Evolutionary conservation across 2,329 filamentous ascomycete species (phyloP).

Genomic region (Aspergillus tanneri): DNA sequence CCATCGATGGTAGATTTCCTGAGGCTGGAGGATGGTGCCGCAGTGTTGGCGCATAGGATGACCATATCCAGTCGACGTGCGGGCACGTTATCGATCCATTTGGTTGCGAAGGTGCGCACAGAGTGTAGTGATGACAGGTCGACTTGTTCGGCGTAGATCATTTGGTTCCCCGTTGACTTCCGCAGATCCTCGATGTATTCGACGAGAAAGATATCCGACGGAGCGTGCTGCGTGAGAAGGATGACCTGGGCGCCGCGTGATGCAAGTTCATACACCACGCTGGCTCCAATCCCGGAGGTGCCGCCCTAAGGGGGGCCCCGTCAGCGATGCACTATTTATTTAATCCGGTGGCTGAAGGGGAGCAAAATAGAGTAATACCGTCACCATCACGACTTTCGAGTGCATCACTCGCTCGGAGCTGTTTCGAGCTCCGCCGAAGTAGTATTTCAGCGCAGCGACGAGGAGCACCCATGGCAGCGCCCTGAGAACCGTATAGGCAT

Average conservation of each 20-base stretch:
- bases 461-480: slow-evolving; percentile 52
- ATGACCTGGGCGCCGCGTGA: slow-evolving; percentile 83
- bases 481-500: slow-evolving; percentile 54
- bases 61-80: slow-evolving; percentile 87
- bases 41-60: slow-evolving; percentile 77
- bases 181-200: slow-evolving; percentile 92
- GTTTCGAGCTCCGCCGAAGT: slow-evolving; percentile 73
- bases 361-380: slow-evolving; percentile 51
- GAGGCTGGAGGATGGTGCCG: slow-evolving; percentile 56
- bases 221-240: slow-evolving; percentile 78
- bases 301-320: slow-evolving; percentile 60
- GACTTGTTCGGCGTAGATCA: slow-evolving; percentile 94
- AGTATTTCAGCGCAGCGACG: slow-evolving; percentile 66
- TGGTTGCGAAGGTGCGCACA: slow-evolving; percentile 88
- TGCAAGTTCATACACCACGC: slow-evolving; percentile 72
- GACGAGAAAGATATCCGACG: slow-evolving; percentile 81
- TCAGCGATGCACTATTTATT: slow-evolving; percentile 14
- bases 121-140: slow-evolving; percentile 86
- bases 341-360: not conserved
- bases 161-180: slow-evolving; percentile 69
- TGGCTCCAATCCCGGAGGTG: slow-evolving; percentile 86
- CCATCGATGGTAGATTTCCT: slow-evolving; percentile 69
- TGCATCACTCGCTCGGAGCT: slow-evolving; percentile 80
- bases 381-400: slow-evolving; percentile 89
- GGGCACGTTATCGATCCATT: slow-evolving; percentile 95